phyloP scores from a whole-genome alignment of 192 early-diverging fungal species.

The Funneliformis geosporum region DNA sequence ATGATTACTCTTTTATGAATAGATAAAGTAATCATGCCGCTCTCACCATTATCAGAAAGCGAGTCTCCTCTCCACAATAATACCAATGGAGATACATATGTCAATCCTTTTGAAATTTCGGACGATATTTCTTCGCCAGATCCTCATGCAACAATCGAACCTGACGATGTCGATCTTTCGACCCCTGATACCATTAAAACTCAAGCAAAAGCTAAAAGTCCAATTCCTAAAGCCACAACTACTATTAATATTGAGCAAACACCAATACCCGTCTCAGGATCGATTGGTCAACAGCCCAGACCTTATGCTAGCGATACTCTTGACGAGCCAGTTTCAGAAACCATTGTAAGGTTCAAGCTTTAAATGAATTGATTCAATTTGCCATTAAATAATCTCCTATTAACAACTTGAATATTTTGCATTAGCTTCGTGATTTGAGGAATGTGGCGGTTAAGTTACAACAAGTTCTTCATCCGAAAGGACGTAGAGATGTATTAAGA shows the following conservation, averaged over 20 bases:
- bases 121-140: background rate
- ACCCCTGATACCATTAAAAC: background rate
- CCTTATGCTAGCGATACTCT: constrained; percentile 64
- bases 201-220: background rate
- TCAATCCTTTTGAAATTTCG: constrained; percentile 29
- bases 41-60: constrained; percentile 1
- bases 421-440: constrained; percentile 70
- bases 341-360: constrained; percentile 64
- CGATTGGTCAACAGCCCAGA: background rate
- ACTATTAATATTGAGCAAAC: background rate
- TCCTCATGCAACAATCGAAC: constrained; percentile 2
- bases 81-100: constrained; percentile 10
- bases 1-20: background rate
- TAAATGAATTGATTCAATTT: background rate
- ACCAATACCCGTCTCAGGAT: background rate
- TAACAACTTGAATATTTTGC: constrained; percentile 1
- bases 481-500: constrained; percentile 63
- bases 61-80: constrained; percentile 7
- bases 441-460: constrained; percentile 72
- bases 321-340: constrained; percentile 92
- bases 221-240: background rate
- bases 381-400: background rate
- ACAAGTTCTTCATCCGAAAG: constrained; percentile 72
- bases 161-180: constrained; percentile 18
- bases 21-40: background rate